Conservation (phyloP, 192 early-diverging fungal genomes). For the Lobosporangium transversale region DNA sequence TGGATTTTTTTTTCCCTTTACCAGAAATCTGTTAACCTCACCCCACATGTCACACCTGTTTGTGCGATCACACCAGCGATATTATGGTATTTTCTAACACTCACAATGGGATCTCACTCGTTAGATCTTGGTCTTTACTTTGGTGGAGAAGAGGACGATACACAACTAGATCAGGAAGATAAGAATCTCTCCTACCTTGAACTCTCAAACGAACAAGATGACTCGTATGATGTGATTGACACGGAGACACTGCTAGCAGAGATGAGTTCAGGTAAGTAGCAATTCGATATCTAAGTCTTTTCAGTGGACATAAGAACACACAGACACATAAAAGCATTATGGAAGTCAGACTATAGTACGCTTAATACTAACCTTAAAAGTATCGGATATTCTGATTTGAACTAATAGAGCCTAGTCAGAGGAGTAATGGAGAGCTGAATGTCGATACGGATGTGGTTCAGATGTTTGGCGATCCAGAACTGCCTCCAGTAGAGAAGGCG, state of each 20-base stretch:
- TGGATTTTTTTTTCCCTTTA: not conserved
- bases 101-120: not conserved
- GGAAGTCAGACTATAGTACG: too few species aligned
- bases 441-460: conserved; percentile 42
- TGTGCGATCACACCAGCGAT: too few species aligned
- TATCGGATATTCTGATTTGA: too few species aligned
- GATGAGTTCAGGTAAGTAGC: conserved; percentile 30
- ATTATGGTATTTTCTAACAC: not conserved
- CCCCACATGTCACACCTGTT: too few species aligned
- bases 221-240: conserved; percentile 29
- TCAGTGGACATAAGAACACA: too few species aligned
- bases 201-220: conserved; percentile 27
- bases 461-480: conserved; percentile 26
- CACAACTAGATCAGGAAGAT: conserved; percentile 40
- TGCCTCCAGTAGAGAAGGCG: conserved; percentile 29
- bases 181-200: conserved; percentile 30
- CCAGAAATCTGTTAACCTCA: not conserved
- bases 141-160: conserved; percentile 42
- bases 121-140: conserved; percentile 48
- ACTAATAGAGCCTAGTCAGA: conserved; percentile 3
- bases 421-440: conserved; percentile 11
- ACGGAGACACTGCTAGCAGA: conserved; percentile 30
- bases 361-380: too few species aligned
- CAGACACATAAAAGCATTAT: too few species aligned
- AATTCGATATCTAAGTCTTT: too few species aligned